Percentiles rank a stretch among this genome's conserved stretches.
phyloP scores from a whole-genome alignment of 1,139 yeast species.

The Candida glucosophila region DNA sequence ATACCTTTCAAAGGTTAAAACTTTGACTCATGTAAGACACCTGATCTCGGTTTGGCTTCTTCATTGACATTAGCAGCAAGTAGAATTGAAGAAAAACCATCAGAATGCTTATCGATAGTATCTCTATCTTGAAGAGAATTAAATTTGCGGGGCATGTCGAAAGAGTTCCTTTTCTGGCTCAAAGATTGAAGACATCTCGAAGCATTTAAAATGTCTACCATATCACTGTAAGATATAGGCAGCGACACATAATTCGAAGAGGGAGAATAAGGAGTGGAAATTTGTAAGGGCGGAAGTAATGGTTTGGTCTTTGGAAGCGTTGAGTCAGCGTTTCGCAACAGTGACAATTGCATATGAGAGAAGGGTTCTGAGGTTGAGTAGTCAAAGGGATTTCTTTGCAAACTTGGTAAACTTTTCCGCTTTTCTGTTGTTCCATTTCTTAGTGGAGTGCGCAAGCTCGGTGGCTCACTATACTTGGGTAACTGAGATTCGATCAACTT shows the following conservation, averaged over 20 bases:
- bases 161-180: conserved; percentile 7
- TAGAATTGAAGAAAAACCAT: conserved; percentile 20
- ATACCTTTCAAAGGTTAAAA: not conserved
- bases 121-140: not conserved
- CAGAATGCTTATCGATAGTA: conserved; percentile 2
- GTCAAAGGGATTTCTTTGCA: not conserved
- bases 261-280: not conserved
- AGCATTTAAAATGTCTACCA: conserved; percentile 31
- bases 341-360: no score
- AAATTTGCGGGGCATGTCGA: not conserved
- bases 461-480: no score
- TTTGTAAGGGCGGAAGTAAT: not conserved
- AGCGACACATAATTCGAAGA: not conserved
- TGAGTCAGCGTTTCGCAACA: no score
- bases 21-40: not conserved
- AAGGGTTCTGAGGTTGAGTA: no score
- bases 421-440: not conserved
- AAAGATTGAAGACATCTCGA: conserved; percentile 32
- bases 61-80: conserved; percentile 19
- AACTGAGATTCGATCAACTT: not conserved
- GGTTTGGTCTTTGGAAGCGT: no score
- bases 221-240: conserved; percentile 9
- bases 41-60: conserved; percentile 1
- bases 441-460: no score
- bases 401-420: not conserved